phyloP scores from a whole-genome alignment of 2,329 filamentous ascomycete species.

The Claviceps sp. region DNA sequence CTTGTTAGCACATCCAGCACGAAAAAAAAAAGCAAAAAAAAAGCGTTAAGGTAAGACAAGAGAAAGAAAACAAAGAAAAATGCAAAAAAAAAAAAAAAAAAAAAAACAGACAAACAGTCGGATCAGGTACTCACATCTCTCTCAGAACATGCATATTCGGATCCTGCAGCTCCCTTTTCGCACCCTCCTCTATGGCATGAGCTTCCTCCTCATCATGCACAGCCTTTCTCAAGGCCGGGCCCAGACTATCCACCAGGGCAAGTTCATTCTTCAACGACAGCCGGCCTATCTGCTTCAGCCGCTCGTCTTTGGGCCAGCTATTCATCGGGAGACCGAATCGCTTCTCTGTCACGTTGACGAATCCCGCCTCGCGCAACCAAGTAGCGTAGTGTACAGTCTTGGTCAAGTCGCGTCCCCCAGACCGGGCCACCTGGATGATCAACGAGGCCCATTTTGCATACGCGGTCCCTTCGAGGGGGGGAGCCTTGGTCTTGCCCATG shows the following conservation, averaged over 20 bases:
- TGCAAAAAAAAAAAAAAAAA: too few relatives aligned
- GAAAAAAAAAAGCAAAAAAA: too few relatives aligned
- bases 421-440: background rate
- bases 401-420: slow-evolving; percentile 12
- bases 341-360: slow-evolving; percentile 16
- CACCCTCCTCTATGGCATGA: background rate
- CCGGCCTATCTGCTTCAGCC: slow-evolving; percentile 13
- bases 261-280: background rate
- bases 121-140: background rate
- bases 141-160: background rate
- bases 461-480: background rate
- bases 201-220: background rate
- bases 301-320: slow-evolving; percentile 18
- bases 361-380: slow-evolving; percentile 20
- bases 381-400: slow-evolving; percentile 11
- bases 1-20: background rate
- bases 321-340: slow-evolving; percentile 17
- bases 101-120: too few relatives aligned
- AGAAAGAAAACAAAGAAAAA: background rate
- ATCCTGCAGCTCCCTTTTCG: background rate
- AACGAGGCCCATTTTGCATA: slow-evolving; percentile 9
- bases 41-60: background rate
- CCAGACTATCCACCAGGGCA: background rate
- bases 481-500: background rate
- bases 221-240: background rate